These are phyloP conservation scores for Psilocybe tampanensis DNA, from an alignment of 768 basidiomycete species.

Conservation along the genomic window DNA sequence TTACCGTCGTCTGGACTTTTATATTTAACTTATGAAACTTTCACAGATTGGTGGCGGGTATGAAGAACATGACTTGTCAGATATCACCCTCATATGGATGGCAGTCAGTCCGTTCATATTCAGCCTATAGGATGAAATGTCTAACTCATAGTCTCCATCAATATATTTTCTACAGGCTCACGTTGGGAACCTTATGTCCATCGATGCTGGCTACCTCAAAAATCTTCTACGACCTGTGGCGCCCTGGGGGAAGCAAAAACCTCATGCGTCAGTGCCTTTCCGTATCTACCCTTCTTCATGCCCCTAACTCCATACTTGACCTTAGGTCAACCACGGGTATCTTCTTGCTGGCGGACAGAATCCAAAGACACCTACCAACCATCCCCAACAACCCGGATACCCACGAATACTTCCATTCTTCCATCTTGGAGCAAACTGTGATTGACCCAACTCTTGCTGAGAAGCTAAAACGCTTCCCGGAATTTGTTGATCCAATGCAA, in stretches of 20 bases:
- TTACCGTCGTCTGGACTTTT: conserved; percentile 10
- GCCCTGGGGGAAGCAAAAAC: conserved; percentile 56
- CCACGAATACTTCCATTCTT: conserved; percentile 63
- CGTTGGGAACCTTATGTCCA: conserved; percentile 52
- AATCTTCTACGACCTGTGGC: conserved; percentile 52
- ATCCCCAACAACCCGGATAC: conserved; percentile 42
- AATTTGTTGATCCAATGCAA: conserved; percentile 43
- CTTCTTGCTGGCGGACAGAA: conserved; percentile 46
- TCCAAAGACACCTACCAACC: conserved; percentile 52
- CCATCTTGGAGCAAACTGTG: conserved; percentile 49
- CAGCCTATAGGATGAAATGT: too few relatives aligned
- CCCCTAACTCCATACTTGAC: neutral
- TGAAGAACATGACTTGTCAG: conserved; percentile 65
- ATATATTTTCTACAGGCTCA: conserved; percentile 46
- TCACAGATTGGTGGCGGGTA: conserved; percentile 72
- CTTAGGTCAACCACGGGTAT: conserved; percentile 56
- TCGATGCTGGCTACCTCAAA: conserved; percentile 56
- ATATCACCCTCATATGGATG: conserved; percentile 68
- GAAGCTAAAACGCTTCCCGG: conserved; percentile 42
- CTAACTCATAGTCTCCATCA: neutral
- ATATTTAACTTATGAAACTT: neutral
- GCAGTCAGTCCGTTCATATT: conserved; percentile 41
- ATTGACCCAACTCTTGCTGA: conserved; percentile 35
- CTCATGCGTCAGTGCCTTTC: conserved; percentile 56
- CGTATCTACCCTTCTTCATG: neutral